Conservation (phyloP, 352 stramenopile genomes). For the Globisporangium abappressorium region DNA sequence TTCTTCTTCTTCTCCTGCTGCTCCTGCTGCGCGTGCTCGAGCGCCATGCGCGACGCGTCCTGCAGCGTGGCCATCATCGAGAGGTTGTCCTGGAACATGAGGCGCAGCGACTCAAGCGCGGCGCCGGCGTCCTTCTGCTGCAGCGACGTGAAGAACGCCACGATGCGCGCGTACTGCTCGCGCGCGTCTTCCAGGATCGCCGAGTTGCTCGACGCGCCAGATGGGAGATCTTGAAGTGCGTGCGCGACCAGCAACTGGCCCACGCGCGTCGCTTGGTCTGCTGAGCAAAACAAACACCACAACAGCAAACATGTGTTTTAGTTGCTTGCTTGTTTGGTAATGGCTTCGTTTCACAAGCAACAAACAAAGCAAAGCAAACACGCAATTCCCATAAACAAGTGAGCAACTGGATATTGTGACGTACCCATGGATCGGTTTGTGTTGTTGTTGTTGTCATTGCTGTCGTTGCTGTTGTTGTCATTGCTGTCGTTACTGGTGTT, state of each 20-base stretch:
- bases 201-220: slow-evolving; percentile 45
- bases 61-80: slow-evolving; percentile 43
- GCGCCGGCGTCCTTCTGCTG: slow-evolving; percentile 36
- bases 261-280: slow-evolving; percentile 53
- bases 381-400: background rate
- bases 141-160: slow-evolving; percentile 36
- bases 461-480: slow-evolving; percentile 6
- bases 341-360: background rate
- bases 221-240: slow-evolving; percentile 26
- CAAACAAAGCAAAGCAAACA: background rate
- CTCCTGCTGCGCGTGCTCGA: slow-evolving; percentile 16
- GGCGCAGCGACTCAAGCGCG: slow-evolving; percentile 34
- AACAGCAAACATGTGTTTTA: slow-evolving; percentile 3
- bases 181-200: slow-evolving; percentile 50
- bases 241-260: slow-evolving; percentile 56
- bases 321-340: background rate
- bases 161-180: slow-evolving; percentile 38
- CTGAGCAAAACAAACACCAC: background rate
- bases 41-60: slow-evolving; percentile 26
- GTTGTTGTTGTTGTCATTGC: background rate
- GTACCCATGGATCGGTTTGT: slow-evolving; percentile 48
- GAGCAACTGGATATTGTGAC: slow-evolving; percentile 16
- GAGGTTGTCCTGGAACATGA: slow-evolving; percentile 36
- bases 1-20: slow-evolving; percentile 1
- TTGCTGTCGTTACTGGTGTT: slow-evolving; percentile 13